Evolutionary conservation across 2,329 filamentous ascomycete species (phyloP).

Genomic region (Lasiodiplodia theobromae): DNA sequence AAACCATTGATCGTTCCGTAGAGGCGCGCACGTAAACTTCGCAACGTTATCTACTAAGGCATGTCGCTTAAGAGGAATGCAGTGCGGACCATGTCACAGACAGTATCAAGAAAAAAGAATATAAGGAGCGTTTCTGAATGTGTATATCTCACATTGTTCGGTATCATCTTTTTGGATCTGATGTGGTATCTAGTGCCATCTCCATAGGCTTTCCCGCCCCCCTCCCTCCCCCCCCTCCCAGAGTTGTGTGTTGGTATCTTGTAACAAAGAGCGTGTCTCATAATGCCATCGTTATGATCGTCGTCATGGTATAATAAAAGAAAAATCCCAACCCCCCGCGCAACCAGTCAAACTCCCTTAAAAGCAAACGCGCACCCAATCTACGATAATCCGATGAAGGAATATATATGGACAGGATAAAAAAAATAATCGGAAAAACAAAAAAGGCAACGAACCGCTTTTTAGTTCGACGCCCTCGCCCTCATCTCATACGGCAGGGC

Average conservation of each 20-base stretch:
- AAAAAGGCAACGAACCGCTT: background rate
- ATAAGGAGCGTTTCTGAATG: background rate
- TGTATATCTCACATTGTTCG: background rate
- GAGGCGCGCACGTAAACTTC: too few species aligned
- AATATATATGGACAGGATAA: background rate
- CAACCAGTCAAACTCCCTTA: background rate
- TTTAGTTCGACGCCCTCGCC: slow-evolving; percentile 31
- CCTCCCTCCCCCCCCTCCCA: background rate
- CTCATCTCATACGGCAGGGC: slow-evolving; percentile 52
- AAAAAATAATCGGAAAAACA: background rate
- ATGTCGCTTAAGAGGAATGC: too few species aligned
- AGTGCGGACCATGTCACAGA: too few species aligned
- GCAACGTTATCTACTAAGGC: too few species aligned
- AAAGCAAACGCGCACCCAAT: background rate
- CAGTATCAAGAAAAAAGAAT: background rate
- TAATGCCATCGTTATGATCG: background rate
- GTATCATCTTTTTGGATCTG: background rate
- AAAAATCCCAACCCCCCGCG: background rate
- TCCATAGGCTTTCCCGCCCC: background rate
- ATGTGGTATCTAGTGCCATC: background rate
- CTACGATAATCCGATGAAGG: background rate
- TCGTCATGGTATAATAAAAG: background rate
- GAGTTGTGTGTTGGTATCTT: background rate
- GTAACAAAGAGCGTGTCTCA: background rate
- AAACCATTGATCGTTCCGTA: too few species aligned